Evolutionary conservation across 495 filamentous ascomycete genomes (phyloP), one percentile per base, ranked within the genome.

Genomic region (Cercophora newfieldiana): DNA sequence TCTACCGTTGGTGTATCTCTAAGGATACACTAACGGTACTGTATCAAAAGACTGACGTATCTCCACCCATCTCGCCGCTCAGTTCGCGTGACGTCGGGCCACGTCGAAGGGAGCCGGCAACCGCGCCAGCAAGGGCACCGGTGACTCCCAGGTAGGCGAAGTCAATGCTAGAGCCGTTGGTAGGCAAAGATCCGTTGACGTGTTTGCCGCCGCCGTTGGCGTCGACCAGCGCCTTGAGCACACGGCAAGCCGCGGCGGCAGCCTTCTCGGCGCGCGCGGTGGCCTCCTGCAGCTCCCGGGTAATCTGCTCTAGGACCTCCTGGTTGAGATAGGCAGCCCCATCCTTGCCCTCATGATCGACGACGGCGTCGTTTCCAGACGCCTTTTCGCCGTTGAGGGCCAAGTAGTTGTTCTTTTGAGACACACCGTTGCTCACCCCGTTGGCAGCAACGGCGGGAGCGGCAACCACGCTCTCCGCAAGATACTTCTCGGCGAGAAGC

Each of bases 31-130:
- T 33, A 57, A 65, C 54, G 61, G 54, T 28, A 65, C 28, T 31
- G 31, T 64, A 54, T 47, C 8, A 54, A 19, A 50, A 62, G 61
- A 64, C 58, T 21, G 60, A 50, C 62, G 82, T 85, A 80, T 85
- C 82, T 47, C 82, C 82, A 66, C 81, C 79, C 82, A 83, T 83
- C 78, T 84, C 82, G 47, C 82, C 83, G 66, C 77, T 79, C 73
- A 85, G 53, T 60, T 84, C 81, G 49, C 82, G 68, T 73, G 77
- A 81, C 51, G 81, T 82, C 58, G 77, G 74, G 28, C 81, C 80
- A n/a, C 78, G 71, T 25, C 77, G 71, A 53, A 64, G 68, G 25
- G 74, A 49, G 1, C 74, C 74, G 30, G 66, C 59, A 6, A 54
- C 65, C 7, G 55, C 60, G 24, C 51, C 26, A 55, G 30, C 44